Conservation (phyloP, 805 yeast genomes). For the Saccharomycopsis vini region DNA sequence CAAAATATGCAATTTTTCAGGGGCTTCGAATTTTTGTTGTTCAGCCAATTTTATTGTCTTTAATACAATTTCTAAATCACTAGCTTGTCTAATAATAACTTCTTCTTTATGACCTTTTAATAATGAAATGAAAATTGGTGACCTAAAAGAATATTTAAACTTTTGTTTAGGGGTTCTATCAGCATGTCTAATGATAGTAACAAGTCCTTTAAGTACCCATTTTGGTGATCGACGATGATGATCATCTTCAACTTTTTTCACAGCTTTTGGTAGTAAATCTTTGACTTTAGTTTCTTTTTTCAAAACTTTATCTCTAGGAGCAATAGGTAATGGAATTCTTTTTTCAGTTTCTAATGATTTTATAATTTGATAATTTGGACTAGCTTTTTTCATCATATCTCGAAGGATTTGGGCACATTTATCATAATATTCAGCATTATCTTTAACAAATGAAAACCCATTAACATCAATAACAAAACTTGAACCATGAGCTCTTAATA, state of each 20-base stretch:
- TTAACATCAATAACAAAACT: slow-evolving; percentile 95
- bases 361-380: slow-evolving; percentile 6
- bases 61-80: slow-evolving; percentile 76
- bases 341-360: not conserved
- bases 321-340: not conserved
- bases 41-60: slow-evolving; percentile 78
- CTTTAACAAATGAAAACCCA: slow-evolving; percentile 96
- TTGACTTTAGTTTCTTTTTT: not conserved
- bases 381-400: slow-evolving; percentile 41
- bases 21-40: slow-evolving; percentile 72
- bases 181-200: slow-evolving; percentile 89
- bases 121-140: slow-evolving; percentile 76
- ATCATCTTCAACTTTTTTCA: not conserved
- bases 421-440: slow-evolving; percentile 79
- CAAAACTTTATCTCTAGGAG: not conserved
- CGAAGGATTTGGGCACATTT: slow-evolving; percentile 70
- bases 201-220: slow-evolving; percentile 94
- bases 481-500: slow-evolving; percentile 78
- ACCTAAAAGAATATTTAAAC: slow-evolving; percentile 87
- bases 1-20: slow-evolving; percentile 63
- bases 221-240: slow-evolving; percentile 43
- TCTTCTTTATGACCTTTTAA: slow-evolving; percentile 93
- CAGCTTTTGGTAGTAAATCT: not conserved
- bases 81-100: slow-evolving; percentile 84
- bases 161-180: slow-evolving; percentile 98